Conservation (phyloP, 495 filamentous ascomycete species). For the Hypoxylon cercidicola region DNA sequence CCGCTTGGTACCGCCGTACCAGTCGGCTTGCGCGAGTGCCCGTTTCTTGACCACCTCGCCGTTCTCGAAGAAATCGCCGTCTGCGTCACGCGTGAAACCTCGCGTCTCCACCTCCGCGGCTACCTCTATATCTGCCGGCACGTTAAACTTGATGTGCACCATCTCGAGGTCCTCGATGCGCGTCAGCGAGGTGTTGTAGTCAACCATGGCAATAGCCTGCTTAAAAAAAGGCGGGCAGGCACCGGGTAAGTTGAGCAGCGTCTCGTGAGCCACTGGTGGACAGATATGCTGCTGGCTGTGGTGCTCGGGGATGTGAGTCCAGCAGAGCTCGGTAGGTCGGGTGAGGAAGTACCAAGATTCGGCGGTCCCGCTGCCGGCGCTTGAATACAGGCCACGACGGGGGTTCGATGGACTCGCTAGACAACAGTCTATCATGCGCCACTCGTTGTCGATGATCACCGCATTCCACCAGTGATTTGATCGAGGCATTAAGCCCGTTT, state of each 20-base stretch:
- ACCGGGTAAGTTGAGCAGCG: constrained; percentile 84
- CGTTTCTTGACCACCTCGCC: constrained; percentile 87
- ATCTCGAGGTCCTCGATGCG: constrained; percentile 92
- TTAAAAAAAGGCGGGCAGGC: constrained; percentile 91
- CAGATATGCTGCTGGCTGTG: constrained; percentile 92
- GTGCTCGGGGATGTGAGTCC: constrained; percentile 89
- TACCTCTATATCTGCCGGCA: constrained; percentile 89
- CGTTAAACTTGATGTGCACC: constrained; percentile 85
- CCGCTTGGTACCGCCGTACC: constrained; percentile 85
- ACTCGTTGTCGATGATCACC: constrained; percentile 91
- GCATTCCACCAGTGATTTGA: constrained; percentile 99
- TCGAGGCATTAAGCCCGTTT: constrained; percentile 76
- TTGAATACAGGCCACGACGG: constrained; percentile 77
- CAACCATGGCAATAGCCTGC: constrained; percentile 76
- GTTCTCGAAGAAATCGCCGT: constrained; percentile 93
- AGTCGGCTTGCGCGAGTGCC: constrained; percentile 90
- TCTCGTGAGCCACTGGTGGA: constrained; percentile 83
- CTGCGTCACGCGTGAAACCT: constrained; percentile 79
- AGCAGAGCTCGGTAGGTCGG: constrained; percentile 87
- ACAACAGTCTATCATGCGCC: constrained; percentile 96
- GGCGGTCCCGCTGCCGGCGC: constrained; percentile 70
- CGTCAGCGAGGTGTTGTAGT: constrained; percentile 89
- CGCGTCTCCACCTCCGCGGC: constrained; percentile 92
- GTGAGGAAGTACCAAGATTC: constrained; percentile 93
- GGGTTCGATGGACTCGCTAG: constrained; percentile 92